Evolutionary conservation across 345 rosid species (phyloP).

Genomic region (Cardamine resedifolia): DNA sequence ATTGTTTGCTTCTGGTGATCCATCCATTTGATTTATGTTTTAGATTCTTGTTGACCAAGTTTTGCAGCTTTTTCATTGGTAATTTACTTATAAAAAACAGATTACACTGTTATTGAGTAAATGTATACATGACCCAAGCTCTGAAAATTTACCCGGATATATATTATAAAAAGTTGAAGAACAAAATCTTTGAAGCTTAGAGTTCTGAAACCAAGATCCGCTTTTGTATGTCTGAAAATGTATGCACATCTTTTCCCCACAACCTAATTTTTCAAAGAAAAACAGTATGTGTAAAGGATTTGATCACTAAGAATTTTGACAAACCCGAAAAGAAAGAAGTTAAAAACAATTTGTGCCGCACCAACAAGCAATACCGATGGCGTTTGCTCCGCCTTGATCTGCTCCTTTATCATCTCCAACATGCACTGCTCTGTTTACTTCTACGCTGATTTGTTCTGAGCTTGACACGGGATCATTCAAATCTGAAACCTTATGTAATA

Average conservation of each 20-base stretch:
- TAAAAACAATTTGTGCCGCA: conserved; percentile 28
- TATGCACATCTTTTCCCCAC: conserved; percentile 72
- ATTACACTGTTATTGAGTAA: neutral
- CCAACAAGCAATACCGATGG: conserved; percentile 81
- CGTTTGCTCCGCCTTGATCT: conserved; percentile 74
- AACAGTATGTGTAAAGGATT: neutral
- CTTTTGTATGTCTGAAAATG: conserved; percentile 60
- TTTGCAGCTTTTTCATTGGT: neutral
- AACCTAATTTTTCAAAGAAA: conserved; percentile 52
- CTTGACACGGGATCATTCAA: neutral
- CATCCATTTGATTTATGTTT: neutral
- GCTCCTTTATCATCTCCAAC: conserved; percentile 78
- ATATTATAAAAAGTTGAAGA: neutral
- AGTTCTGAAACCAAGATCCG: conserved; percentile 47
- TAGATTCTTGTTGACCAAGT: neutral
- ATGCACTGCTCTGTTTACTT: conserved; percentile 63
- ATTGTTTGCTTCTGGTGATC: neutral
- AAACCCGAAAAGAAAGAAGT: neutral
- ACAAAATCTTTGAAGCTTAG: conserved; percentile 30
- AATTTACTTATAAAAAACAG: neutral
- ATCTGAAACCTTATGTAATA: neutral
- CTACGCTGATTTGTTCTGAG: conserved; percentile 57
- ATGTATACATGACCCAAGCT: neutral
- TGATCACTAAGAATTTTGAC: conserved; percentile 2
- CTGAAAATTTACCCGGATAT: neutral